Percentiles rank a stretch among this genome's conserved stretches.
Evolutionary conservation across 1,284 basidiomycete genomes (phyloP).

Genomic region (Mrakiaceae sp.): DNA sequence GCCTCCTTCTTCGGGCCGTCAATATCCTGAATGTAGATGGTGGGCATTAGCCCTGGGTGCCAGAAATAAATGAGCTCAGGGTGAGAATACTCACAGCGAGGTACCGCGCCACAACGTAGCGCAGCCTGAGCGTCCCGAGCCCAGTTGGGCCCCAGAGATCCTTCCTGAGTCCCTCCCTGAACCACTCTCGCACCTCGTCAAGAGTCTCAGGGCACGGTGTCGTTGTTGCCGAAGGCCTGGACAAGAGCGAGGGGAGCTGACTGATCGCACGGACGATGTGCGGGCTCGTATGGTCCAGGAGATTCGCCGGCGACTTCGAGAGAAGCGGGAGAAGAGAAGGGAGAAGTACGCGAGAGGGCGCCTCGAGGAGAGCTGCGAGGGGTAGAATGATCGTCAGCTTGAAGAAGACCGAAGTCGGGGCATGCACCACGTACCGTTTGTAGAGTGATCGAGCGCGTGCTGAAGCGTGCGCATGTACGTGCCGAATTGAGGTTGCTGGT

Average conservation of each 20-base stretch:
- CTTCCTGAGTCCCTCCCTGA: neutral
- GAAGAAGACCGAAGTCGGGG: neutral
- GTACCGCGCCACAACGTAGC: slow-evolving; percentile 1
- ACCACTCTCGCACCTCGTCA: neutral
- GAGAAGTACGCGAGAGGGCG: neutral
- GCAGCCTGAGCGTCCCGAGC: neutral
- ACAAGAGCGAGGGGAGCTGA: neutral
- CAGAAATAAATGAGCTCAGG: neutral
- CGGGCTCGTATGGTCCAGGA: neutral
- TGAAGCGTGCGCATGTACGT: neutral
- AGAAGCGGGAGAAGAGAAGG: neutral
- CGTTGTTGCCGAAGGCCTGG: neutral
- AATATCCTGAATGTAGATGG: neutral
- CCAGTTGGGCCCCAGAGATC: neutral
- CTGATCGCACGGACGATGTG: neutral
- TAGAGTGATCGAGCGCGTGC: neutral
- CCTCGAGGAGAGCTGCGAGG: neutral
- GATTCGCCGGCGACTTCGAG: neutral
- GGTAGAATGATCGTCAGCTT: neutral
- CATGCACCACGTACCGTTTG: neutral
- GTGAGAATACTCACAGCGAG: neutral
- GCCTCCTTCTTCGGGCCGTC: neutral
- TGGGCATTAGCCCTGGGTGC: neutral
- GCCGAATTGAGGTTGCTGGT: neutral
- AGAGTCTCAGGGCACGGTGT: neutral